A percentile compares a stretch with the other conserved stretches of the same genome.
phyloP scores from a whole-genome alignment of 768 basidiomycete species.

The Mycena amicta region DNA sequence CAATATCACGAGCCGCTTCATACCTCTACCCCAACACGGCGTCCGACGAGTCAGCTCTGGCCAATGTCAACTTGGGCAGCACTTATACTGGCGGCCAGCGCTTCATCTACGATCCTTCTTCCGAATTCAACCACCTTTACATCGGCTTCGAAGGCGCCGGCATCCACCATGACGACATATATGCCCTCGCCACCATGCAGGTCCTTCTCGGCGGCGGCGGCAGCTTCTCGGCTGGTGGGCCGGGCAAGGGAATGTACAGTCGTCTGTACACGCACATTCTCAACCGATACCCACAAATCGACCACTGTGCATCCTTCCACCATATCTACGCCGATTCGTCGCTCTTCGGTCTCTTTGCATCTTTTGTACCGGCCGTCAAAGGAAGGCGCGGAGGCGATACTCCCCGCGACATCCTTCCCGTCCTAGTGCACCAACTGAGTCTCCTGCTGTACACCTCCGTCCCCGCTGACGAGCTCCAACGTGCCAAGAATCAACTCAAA shows the following conservation, averaged over 20 bases:
- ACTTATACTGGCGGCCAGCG: conserved; percentile 86
- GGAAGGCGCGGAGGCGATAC: conserved; percentile 62
- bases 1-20: conserved; percentile 77
- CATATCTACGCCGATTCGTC: conserved; percentile 96
- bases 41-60: conserved; percentile 20
- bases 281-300: conserved; percentile 90
- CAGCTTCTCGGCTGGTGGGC: conserved; percentile 97
- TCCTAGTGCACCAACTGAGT: conserved; percentile 88
- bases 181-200: conserved; percentile 91
- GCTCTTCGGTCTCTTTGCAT: conserved; percentile 88
- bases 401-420: conserved; percentile 72
- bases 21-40: conserved; percentile 59
- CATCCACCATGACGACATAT: conserved; percentile 90
- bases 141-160: conserved; percentile 90
- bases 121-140: conserved; percentile 92
- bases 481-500: conserved; percentile 96
- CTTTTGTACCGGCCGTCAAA: conserved; percentile 69
- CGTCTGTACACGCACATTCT: conserved; percentile 94
- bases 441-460: conserved; percentile 72
- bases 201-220: conserved; percentile 94
- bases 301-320: conserved; percentile 96
- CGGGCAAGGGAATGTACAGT: conserved; percentile 99
- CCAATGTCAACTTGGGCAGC: conserved; percentile 41
- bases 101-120: conserved; percentile 59
- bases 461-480: conserved; percentile 67